A percentile compares a stretch with the other conserved stretches of the same genome.
Evolutionary conservation across 2,329 filamentous ascomycete species (phyloP).

Genomic region (Xylariaceae sp.): DNA sequence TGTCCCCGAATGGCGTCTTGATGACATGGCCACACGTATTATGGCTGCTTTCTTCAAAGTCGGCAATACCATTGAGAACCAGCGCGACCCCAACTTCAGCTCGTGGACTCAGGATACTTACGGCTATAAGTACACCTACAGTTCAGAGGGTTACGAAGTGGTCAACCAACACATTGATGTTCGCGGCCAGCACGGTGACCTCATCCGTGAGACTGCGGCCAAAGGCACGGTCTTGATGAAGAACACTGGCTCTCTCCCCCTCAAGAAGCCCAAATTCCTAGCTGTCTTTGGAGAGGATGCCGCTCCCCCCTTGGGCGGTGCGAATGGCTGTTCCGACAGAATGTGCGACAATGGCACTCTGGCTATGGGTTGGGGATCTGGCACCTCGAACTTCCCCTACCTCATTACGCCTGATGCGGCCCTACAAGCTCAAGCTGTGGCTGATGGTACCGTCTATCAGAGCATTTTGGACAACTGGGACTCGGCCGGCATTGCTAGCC

Average conservation of each 20-base stretch:
- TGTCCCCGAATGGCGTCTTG: constrained; percentile 78
- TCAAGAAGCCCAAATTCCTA: constrained; percentile 73
- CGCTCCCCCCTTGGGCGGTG: constrained; percentile 67
- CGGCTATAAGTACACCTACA: constrained; percentile 63
- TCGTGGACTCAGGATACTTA: constrained; percentile 80
- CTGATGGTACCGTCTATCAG: constrained; percentile 58
- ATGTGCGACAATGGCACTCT: constrained; percentile 58
- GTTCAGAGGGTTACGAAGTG: constrained; percentile 57
- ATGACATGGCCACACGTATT: constrained; percentile 88
- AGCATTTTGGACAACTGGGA: constrained; percentile 64
- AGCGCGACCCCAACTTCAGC: constrained; percentile 70
- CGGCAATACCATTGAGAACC: constrained; percentile 44
- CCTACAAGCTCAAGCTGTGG: constrained; percentile 58
- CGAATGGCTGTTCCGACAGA: constrained; percentile 74
- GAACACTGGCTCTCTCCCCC: constrained; percentile 75
- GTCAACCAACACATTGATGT: constrained; percentile 84
- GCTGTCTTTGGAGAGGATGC: constrained; percentile 82
- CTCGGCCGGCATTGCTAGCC: constrained; percentile 54
- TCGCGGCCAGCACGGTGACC: constrained; percentile 64
- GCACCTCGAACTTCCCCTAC: constrained; percentile 70
- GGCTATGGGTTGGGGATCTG: constrained; percentile 77
- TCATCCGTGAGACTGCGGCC: constrained; percentile 74
- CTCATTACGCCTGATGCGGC: constrained; percentile 70
- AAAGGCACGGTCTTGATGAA: constrained; percentile 87
- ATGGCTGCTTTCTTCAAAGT: constrained; percentile 68